Percentiles rank a stretch among this genome's conserved stretches.
These are phyloP conservation scores for Sparassis latifolia DNA, from an alignment of 1,284 basidiomycete genomes.

Conservation along the genomic window DNA sequence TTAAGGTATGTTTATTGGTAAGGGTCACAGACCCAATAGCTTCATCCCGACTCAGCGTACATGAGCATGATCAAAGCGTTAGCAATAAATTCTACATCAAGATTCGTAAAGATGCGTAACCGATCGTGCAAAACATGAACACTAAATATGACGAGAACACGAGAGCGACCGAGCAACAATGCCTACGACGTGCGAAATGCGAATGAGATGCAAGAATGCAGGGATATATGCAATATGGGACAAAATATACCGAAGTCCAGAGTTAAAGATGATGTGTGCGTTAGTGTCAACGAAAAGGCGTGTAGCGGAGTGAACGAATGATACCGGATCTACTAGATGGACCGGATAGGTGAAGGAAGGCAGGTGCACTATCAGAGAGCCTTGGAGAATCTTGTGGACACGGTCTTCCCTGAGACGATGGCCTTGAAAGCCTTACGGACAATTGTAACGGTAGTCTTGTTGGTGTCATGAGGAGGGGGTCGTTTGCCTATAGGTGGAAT, in stretches of 20 bases:
- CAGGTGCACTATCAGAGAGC: neutral
- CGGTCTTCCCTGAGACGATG: conserved; percentile 20
- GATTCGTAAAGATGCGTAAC: conserved; percentile 13
- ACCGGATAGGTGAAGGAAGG: conserved; percentile 1
- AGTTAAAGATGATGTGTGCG: neutral
- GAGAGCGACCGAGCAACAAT: conserved; percentile 15
- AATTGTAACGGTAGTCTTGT: conserved; percentile 43
- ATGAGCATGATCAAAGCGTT: conserved; percentile 17
- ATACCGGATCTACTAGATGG: conserved; percentile 3
- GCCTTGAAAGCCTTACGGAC: conserved; percentile 62
- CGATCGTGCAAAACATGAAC: conserved; percentile 19
- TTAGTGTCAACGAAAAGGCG: neutral
- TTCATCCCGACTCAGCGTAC: conserved; percentile 6
- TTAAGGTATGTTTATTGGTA: neutral
- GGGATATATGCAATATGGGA: conserved; percentile 4
- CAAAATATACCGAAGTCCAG: neutral
- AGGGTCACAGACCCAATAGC: neutral
- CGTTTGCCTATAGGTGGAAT: conserved; percentile 8
- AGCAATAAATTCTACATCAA: neutral
- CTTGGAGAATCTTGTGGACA: conserved; percentile 3
- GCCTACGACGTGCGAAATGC: neutral
- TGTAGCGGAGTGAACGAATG: conserved; percentile 7
- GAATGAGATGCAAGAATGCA: conserved; percentile 1
- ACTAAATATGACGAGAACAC: conserved; percentile 14
- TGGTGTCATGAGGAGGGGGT: conserved; percentile 35